Base-by-base conservation (phyloP, 1,139 yeast genomes). In the Saccharomyces pastorianus region DNA sequence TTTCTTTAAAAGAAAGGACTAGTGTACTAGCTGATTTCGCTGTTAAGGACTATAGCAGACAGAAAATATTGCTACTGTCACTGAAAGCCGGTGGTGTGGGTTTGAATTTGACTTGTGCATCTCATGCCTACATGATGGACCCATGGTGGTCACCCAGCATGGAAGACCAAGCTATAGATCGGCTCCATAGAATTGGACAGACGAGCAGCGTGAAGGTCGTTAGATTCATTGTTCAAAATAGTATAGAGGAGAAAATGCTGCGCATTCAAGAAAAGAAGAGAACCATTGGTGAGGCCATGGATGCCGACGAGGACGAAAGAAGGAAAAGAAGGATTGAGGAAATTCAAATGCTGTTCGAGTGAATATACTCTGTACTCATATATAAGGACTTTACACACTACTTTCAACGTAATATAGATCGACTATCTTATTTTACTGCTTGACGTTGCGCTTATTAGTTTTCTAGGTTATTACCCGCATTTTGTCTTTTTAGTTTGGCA, bases 71-170 rank as follows among this genome's bases (percentile, higher is more conserved):
- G 17, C 72, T 91, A 23, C 71, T 93, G 38, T 87, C 96, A 1
- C 73, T 91, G 58, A 91, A 89, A 68, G 96, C 98, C 0, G 98
- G 99, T 17, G 98, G 98, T 4, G 96, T 91, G 7, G 99, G 99
- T 0, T 76, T 93, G 59, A 93, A 93, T 65, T 74, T 93, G 58
- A 91, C 96, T 0, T 82, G 85, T 49, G 96, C 98, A 0, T 85
- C 88, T 0, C 78, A 82, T 47, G 98, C 96, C 7, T 90, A 84
- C 64, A 78, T 93, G 81, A 87, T 93, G 91, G 98, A 93, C 65
- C 98, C 98, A 0, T 93, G 96, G 95, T 93, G 98, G 98, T 87
- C 95, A 28, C 96, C 89, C 48, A 89, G 96, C 55, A 83, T 88
- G 47, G 98, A 93, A 65, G 89, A 88, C 48, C 98, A 93, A 70